Conservation (phyloP, 1,139 yeast species). For the Pichia sp. region DNA sequence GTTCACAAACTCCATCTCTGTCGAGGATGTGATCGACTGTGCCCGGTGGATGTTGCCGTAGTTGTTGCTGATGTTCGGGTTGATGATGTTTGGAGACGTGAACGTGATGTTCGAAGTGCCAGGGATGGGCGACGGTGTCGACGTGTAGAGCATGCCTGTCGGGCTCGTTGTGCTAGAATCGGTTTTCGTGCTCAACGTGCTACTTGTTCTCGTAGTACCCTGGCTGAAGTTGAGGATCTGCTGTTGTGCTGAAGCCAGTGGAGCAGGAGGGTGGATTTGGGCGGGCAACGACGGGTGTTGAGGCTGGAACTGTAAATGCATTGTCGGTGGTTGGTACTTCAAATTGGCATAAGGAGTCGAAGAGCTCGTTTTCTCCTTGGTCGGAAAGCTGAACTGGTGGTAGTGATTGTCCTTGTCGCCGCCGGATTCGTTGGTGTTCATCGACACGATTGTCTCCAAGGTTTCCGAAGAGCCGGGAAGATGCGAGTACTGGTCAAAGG, state of each 20-base stretch:
- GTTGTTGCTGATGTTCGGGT: not conserved
- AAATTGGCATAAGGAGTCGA: not conserved
- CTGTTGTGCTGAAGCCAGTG: not conserved
- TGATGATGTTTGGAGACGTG: slow-evolving; percentile 4
- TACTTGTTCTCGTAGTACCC: not conserved
- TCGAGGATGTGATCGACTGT: not conserved
- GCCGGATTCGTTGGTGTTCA: not conserved
- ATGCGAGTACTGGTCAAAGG: slow-evolving; percentile 2
- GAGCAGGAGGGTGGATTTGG: not conserved
- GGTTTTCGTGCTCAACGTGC: slow-evolving; percentile 5
- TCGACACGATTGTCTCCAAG: slow-evolving; percentile 10
- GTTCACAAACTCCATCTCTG: not conserved
- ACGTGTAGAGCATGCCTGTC: not conserved
- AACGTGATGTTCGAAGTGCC: not conserved
- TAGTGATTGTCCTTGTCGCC: not conserved
- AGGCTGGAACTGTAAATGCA: too few species aligned
- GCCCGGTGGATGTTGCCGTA: not conserved
- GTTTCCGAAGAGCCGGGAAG: slow-evolving; percentile 11
- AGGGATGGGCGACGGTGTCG: slow-evolving; percentile 11
- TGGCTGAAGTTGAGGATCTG: too few species aligned
- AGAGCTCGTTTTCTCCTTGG: not conserved
- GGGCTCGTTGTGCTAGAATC: slow-evolving; percentile 3
- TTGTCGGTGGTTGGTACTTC: not conserved
- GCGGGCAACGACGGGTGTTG: too few species aligned
- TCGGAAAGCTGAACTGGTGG: not conserved